These are phyloP conservation scores for Aspergillus cejpii DNA, from an alignment of 2,329 filamentous ascomycete species.

Conservation along the genomic window DNA sequence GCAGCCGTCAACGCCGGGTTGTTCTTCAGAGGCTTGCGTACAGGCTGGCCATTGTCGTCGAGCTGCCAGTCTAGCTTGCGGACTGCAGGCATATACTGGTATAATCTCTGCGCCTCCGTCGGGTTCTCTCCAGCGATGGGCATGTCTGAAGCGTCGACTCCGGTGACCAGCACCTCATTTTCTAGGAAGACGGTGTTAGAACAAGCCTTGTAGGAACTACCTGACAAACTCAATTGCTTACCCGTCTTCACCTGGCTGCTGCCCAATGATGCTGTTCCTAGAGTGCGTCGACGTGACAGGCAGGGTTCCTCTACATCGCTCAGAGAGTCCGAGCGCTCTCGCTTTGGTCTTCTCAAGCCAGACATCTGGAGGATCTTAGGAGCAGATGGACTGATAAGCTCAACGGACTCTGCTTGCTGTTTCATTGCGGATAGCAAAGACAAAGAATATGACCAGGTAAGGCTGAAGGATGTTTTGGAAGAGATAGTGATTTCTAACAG, in stretches of 20 bases:
- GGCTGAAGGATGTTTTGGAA: neutral
- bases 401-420: neutral
- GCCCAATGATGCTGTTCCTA: neutral
- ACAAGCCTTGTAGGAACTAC: neutral
- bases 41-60: neutral
- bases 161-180: neutral
- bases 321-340: neutral
- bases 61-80: neutral
- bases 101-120: constrained; percentile 15
- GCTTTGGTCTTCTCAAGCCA: neutral
- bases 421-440: neutral
- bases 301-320: neutral
- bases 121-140: constrained; percentile 21
- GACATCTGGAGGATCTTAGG: neutral
- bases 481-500: neutral
- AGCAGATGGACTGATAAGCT: neutral
- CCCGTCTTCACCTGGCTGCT: neutral
- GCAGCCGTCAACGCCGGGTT: constrained; percentile 1
- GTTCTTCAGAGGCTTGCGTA: neutral
- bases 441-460: neutral
- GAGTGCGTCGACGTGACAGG: neutral
- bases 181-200: neutral
- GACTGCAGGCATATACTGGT: neutral
- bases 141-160: constrained; percentile 6
- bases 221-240: neutral